Percentiles rank a stretch among this genome's conserved stretches.
phyloP scores from a whole-genome alignment of 768 basidiomycete species.

The Leccinum barrowsii region DNA sequence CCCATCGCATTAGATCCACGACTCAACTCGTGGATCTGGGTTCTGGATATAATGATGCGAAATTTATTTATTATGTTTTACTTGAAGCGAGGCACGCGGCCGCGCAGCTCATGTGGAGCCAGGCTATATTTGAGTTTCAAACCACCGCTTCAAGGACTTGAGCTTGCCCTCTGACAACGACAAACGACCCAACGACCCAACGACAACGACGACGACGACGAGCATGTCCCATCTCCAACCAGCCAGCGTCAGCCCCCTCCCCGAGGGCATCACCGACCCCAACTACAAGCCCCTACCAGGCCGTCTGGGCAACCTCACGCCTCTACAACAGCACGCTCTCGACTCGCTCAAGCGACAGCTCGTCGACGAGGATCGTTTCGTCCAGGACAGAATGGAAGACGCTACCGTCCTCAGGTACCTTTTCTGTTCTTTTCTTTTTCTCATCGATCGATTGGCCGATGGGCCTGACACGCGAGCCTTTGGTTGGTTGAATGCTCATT shows the following conservation, averaged over 20 bases:
- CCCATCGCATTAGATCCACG: slow-evolving; percentile 32
- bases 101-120: not conserved
- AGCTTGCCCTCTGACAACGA: not conserved
- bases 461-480: too few relatives aligned
- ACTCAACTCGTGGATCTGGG: slow-evolving; percentile 35
- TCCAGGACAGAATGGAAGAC: slow-evolving; percentile 66
- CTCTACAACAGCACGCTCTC: slow-evolving; percentile 59
- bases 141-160: not conserved
- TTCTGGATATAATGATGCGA: slow-evolving; percentile 35
- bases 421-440: not conserved
- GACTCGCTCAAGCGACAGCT: slow-evolving; percentile 66
- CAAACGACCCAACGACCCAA: not conserved
- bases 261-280: slow-evolving; percentile 58
- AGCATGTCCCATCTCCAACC: slow-evolving; percentile 32
- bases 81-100: not conserved
- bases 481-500: not conserved
- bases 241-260: slow-evolving; percentile 54
- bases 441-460: slow-evolving; percentile 6
- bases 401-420: slow-evolving; percentile 60
- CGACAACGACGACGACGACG: not conserved
- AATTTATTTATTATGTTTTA: not conserved
- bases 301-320: slow-evolving; percentile 73
- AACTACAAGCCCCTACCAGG: slow-evolving; percentile 69
- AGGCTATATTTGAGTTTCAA: slow-evolving; percentile 13
- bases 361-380: slow-evolving; percentile 55